Base-by-base conservation (phyloP, 1,284 basidiomycete genomes). In the Cryptococcus hybrid region DNA sequence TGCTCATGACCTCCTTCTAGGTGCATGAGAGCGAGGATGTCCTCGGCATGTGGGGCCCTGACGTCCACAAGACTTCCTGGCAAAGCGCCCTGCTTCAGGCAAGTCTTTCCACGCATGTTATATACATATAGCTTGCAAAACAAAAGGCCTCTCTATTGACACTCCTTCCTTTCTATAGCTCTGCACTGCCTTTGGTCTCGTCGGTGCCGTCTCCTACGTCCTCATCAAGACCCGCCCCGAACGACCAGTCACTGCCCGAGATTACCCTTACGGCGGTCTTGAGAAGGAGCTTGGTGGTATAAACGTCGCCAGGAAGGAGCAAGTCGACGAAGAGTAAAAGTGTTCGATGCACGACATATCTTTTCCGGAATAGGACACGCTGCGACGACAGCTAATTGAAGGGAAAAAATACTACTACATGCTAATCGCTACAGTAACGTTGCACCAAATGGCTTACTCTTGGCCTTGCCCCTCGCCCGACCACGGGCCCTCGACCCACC, bases 31-130 rank as follows among this genome's bases (percentile, higher is more conserved):
- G 86, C 70, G 89, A 92, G 65, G 91, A 94, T 70, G 80, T 88
- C 24, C 79, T 88, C 60, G 88, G 87, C 47, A 90, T 93, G 88
- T 93, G 89, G 90, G 88, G 88, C 47, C 90, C 90, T 13, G 91
- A 94, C 70, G 81, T 85, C 18, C 69, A 72, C 66, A 63, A 67
- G 56, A 74, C 71, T 48, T 54, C 65, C 7, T 70, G 68, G 9
- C 58, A 54, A n/a, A 60, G 59, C 46, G 75, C 77, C 40, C 54
- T 72, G 9, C 52, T 68, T 18, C 64, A 66, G 44, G 70, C 73
- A 51, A 50, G 68, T 63, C 12, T 24, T 15, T 30, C 4, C 30
- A 30, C 4, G 30, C 51, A 8, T 15, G n/a, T 52, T 45, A 18
- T 8, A 12, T 30, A 11, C 1, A 12, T 30, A 38, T n/a, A 43